Evolutionary conservation across 1,284 basidiomycete genomes (phyloP), one percentile per base, ranked within the genome.

Genomic region (Lentinula novae-zelandiae): DNA sequence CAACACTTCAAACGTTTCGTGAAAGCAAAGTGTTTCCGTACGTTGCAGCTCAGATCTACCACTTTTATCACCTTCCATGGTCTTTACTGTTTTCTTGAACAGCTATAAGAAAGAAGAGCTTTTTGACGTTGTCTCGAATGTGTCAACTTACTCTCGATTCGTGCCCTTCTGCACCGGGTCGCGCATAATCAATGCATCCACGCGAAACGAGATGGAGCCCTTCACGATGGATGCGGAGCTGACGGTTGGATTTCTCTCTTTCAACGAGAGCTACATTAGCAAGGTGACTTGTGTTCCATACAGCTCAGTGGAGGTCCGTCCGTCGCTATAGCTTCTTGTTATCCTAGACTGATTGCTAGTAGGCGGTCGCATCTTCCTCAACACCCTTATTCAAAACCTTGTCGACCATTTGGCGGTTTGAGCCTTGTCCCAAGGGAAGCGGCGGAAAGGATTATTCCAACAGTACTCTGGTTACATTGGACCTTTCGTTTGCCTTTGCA

Each of bases 131-230:
- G 93, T 99, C 52, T 84, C 94, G 13, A 90, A 98, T 73, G 90
- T 98, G 20, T 84, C 83, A 7, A 89, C 92, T 4, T 99, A 98
- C 74, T 82, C 87, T 10, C 77, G 78, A 55, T 99, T 98, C 70
- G 79, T 99, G 53, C 96, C 96, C 0, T 98, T 94, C 73, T 98
- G 96, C 76, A 86, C 84, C 15, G 76, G 78, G 34, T 93, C 95
- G 1, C 85, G 84, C 27, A 83, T 97, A 49, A 75, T 95, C 44
- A 72, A 72, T 39, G 39, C 53, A 67, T 66, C 62, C 67, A 72
- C 31, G 63, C 67, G 44, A 68, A 68, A 60, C 62, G 67, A 57
- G 52, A 65, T 64, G 52, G 68, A 73, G 52, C 73, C 77, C 58
- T 70, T 77, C 64, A 72, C 81, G 49, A 85, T 95, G 76, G 84